Conservation (phyloP, 192 early-diverging fungal genomes). For the Gonapodya prolifera region DNA sequence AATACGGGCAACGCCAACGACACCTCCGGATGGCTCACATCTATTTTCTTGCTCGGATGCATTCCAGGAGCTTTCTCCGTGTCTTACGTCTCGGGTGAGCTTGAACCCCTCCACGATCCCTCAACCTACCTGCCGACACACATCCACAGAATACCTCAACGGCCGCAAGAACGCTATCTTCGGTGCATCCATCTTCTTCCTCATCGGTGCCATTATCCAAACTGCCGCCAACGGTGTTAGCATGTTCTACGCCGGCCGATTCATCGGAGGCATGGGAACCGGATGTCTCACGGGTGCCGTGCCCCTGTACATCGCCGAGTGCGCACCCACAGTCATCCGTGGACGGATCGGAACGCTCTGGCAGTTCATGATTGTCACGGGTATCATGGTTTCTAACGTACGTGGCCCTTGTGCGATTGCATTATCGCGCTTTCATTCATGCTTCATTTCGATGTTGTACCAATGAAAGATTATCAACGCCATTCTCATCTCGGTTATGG, state of each 20-base stretch:
- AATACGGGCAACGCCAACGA: background rate
- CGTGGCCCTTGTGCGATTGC: too few relatives aligned
- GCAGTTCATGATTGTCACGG: conserved; percentile 90
- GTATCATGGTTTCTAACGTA: conserved; percentile 39
- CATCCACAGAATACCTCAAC: background rate
- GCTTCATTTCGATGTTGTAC: too few relatives aligned
- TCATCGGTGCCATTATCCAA: background rate
- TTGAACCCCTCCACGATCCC: background rate
- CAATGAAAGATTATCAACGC: conserved; percentile 11
- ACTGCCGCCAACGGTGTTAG: background rate
- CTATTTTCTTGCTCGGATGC: conserved; percentile 9
- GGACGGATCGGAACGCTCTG: background rate
- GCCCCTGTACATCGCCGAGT: conserved; percentile 6
- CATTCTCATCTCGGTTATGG: conserved; percentile 22
- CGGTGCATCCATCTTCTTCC: background rate
- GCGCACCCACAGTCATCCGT: conserved; percentile 1
- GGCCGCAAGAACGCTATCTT: conserved; percentile 3
- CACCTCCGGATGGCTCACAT: background rate
- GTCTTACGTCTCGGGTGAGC: background rate
- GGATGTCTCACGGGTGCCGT: background rate
- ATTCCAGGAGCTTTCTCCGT: conserved; percentile 8
- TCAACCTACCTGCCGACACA: background rate
- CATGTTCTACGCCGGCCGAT: background rate
- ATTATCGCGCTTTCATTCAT: background rate
- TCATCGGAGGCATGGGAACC: background rate